These are phyloP conservation scores for Auricularia heimuer DNA, from an alignment of 768 basidiomycete genomes.

Conservation along the genomic window DNA sequence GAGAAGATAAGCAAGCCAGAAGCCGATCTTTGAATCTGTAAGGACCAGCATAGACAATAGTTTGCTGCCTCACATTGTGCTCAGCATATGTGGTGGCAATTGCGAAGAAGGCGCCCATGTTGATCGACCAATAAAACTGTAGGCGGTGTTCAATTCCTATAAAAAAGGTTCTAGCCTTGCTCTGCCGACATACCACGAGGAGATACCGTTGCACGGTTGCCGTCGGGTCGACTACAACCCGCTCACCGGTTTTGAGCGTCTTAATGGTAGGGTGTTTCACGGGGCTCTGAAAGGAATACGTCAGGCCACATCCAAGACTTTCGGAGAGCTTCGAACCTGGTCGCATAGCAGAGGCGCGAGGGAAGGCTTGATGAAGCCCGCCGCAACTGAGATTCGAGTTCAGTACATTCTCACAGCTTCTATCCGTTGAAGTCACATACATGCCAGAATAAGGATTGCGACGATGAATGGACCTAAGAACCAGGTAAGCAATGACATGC, in stretches of 20 bases:
- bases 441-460: constrained; percentile 19
- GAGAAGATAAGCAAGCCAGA: constrained; percentile 22
- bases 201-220: constrained; percentile 19
- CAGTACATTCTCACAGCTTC: no score
- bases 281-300: constrained; percentile 8
- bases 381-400: constrained; percentile 11
- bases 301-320: no score
- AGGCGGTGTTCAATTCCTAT: no score
- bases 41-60: no score
- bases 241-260: constrained; percentile 16
- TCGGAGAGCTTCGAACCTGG: constrained; percentile 9
- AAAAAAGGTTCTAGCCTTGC: no score
- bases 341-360: constrained; percentile 23
- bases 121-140: constrained; percentile 22
- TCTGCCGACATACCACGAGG: constrained; percentile 6
- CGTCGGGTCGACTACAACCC: constrained; percentile 21
- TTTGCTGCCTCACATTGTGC: constrained; percentile 11
- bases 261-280: constrained; percentile 16
- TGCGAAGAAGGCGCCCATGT: constrained; percentile 22
- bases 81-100: constrained; percentile 21
- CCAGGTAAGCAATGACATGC: not conserved
- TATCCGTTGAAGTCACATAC: not conserved
- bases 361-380: constrained; percentile 25
- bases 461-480: constrained; percentile 15
- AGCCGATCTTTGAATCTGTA: constrained; percentile 10